phyloP scores from a whole-genome alignment of 225 moss, liverwort and hornwort genomes.

The Neckera pumila region DNA sequence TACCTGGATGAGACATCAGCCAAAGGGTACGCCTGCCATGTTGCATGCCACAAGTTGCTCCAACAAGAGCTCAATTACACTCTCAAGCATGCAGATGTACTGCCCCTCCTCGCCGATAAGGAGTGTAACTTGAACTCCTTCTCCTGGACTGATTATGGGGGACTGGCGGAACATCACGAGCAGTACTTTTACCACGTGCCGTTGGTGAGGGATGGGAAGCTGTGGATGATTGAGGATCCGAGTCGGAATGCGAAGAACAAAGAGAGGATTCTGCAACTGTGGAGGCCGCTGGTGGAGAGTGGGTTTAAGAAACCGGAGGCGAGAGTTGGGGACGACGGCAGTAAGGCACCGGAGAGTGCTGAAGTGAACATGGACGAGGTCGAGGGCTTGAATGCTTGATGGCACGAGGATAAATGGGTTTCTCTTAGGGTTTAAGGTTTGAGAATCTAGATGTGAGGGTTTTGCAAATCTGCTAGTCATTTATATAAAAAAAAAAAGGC shows the following conservation, averaged over 20 bases:
- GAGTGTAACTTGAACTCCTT: background rate
- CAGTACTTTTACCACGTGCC: rapidly evolving
- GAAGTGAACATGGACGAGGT: too few relatives aligned
- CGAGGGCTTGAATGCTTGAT: background rate
- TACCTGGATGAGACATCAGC: rapidly evolving
- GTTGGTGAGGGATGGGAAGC: background rate
- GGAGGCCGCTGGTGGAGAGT: background rate
- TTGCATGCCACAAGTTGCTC: background rate
- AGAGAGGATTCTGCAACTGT: background rate
- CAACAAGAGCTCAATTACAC: background rate
- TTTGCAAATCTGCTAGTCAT: too few relatives aligned
- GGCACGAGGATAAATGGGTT: background rate
- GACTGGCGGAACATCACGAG: background rate
- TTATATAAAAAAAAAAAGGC: too few relatives aligned
- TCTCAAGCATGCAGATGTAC: background rate
- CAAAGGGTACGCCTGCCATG: background rate
- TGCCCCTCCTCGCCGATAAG: background rate
- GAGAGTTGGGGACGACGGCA: too few relatives aligned
- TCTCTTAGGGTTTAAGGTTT: too few relatives aligned
- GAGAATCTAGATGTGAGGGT: too few relatives aligned
- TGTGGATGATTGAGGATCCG: background rate
- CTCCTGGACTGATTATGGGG: background rate
- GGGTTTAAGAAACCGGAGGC: background rate
- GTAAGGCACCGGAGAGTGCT: too few relatives aligned
- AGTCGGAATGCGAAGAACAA: background rate